phyloP scores from a whole-genome alignment of 768 basidiomycete species.

The Tricholoma sp. region DNA sequence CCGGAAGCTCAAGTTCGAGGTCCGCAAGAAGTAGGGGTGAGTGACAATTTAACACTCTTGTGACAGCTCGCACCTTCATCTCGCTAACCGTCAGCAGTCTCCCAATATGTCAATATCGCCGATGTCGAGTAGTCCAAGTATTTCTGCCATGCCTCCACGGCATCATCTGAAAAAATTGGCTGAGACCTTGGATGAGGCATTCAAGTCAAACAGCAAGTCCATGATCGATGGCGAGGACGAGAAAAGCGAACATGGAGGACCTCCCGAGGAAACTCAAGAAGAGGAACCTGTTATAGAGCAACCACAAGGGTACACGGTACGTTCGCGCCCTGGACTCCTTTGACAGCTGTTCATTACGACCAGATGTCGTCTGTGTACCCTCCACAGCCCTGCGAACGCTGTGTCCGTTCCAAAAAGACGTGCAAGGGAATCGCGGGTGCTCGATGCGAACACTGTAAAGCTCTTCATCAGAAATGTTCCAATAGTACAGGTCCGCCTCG shows the following conservation, averaged over 20 bases:
- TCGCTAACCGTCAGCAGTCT: neutral
- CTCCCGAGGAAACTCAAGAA: conserved; percentile 22
- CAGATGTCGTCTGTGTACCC: conserved; percentile 24
- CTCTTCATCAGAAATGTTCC: conserved; percentile 41
- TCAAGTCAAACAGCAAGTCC: conserved; percentile 20
- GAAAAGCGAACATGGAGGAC: conserved; percentile 23
- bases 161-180: conserved; percentile 23
- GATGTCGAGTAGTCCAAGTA: conserved; percentile 33
- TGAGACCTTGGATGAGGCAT: conserved; percentile 26
- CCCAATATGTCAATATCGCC: conserved; percentile 1
- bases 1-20: neutral
- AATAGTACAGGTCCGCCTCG: conserved; percentile 40
- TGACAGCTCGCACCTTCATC: neutral
- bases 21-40: neutral
- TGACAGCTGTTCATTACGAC: conserved; percentile 4
- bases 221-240: conserved; percentile 19
- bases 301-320: conserved; percentile 20
- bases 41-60: neutral
- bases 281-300: conserved; percentile 21
- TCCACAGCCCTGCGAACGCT: conserved; percentile 40
- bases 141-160: conserved; percentile 30
- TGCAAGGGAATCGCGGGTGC: conserved; percentile 38
- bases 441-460: conserved; percentile 43
- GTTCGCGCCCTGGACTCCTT: neutral
- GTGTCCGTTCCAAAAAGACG: conserved; percentile 35